Percentiles rank a stretch among this genome's conserved stretches.
Conservation (phyloP, 768 basidiomycete species). For the Macrolepiota dolichaula region DNA sequence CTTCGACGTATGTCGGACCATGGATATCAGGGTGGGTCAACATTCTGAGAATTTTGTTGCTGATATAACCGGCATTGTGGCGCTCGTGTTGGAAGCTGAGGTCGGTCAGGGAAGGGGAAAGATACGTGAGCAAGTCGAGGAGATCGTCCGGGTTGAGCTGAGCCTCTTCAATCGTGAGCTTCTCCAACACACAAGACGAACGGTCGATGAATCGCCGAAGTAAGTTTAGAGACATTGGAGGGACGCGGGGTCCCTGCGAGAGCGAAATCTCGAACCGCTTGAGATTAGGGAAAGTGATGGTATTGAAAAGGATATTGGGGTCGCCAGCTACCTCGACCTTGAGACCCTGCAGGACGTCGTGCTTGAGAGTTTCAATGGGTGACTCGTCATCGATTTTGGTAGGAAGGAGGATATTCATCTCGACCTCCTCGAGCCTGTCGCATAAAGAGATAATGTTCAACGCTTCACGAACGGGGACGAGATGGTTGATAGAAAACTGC, state of each 20-base stretch:
- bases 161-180: constrained; percentile 8
- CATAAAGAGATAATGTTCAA: constrained; percentile 18
- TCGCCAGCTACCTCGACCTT: constrained; percentile 19
- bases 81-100: constrained; percentile 11
- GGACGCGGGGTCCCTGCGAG: constrained; percentile 10
- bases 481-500: constrained; percentile 20
- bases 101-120: constrained; percentile 9
- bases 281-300: constrained; percentile 22
- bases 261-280: constrained; percentile 19
- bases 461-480: constrained; percentile 18
- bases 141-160: constrained; percentile 9
- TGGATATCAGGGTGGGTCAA: constrained; percentile 24
- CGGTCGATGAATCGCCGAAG: constrained; percentile 9
- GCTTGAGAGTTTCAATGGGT: constrained; percentile 11
- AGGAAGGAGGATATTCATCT: constrained; percentile 10
- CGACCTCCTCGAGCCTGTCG: constrained; percentile 9
- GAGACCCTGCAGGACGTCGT: constrained; percentile 19
- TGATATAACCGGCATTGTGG: constrained; percentile 9
- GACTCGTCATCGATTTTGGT: constrained; percentile 9
- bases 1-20: constrained; percentile 15
- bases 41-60: constrained; percentile 2
- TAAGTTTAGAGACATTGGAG: constrained; percentile 5
- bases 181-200: constrained; percentile 8
- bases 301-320: constrained; percentile 18
- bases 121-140: constrained; percentile 5